phyloP scores from a whole-genome alignment of 129 eudicot species.

The Escallonia herrerae region DNA sequence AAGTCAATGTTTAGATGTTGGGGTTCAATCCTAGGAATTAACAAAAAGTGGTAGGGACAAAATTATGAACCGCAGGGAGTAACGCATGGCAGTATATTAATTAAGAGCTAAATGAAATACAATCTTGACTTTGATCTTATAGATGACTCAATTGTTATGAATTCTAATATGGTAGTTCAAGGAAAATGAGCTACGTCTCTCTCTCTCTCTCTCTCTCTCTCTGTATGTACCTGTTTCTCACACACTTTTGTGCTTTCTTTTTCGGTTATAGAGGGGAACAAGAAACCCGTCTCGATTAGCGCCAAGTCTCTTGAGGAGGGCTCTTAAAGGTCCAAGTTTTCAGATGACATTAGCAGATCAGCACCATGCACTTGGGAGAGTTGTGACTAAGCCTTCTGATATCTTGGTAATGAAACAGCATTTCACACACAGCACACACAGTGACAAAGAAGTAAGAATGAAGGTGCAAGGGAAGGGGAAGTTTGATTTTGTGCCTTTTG shows the following conservation, averaged over 20 bases:
- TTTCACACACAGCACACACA: background rate
- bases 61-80: no score
- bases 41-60: no score
- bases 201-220: no score
- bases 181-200: no score
- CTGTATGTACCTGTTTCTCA: no score
- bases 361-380: constrained; percentile 27
- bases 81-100: no score
- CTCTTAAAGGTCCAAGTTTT: constrained; percentile 15
- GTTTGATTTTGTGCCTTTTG: background rate
- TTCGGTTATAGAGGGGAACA: constrained; percentile 42
- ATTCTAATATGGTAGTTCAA: no score
- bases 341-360: constrained; percentile 60
- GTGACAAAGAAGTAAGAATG: background rate
- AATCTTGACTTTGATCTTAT: no score
- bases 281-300: constrained; percentile 27
- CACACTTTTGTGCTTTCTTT: constrained; percentile 5
- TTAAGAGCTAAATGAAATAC: no score
- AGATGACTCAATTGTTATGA: no score
- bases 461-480: constrained; percentile 3
- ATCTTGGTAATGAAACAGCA: constrained; percentile 51
- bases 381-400: constrained; percentile 50
- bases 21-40: no score
- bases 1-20: no score
- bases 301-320: constrained; percentile 30